Evolutionary conservation across 805 yeast species (phyloP).

Genomic region (Brettanomyces naardenensis): DNA sequence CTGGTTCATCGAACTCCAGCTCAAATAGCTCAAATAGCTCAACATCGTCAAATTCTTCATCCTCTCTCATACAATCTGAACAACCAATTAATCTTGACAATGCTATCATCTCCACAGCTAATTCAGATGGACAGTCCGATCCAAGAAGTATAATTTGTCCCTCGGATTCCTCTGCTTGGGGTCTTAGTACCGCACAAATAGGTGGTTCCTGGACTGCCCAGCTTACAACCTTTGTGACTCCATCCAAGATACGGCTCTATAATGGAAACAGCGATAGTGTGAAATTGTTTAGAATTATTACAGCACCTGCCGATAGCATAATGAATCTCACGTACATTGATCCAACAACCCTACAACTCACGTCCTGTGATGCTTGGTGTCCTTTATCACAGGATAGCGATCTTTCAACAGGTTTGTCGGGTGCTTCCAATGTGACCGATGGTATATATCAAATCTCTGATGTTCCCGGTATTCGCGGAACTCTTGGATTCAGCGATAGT

Average conservation of each 20-base stretch:
- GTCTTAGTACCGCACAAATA: constrained; percentile 32
- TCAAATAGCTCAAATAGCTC: constrained; percentile 31
- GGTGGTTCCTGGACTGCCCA: constrained; percentile 58
- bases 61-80: constrained; percentile 35
- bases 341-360: constrained; percentile 50
- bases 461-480: constrained; percentile 6
- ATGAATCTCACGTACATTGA: constrained; percentile 87
- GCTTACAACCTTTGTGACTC: constrained; percentile 48
- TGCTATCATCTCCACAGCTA: constrained; percentile 45
- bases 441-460: constrained; percentile 1
- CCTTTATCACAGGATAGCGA: constrained; percentile 46
- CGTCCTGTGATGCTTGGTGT: constrained; percentile 83
- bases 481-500: constrained; percentile 31
- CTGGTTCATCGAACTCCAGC: constrained; percentile 12
- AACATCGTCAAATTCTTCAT: constrained; percentile 9
- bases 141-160: constrained; percentile 52
- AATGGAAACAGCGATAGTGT: constrained; percentile 49
- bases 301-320: constrained; percentile 77
- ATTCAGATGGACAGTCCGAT: constrained; percentile 27
- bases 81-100: constrained; percentile 53
- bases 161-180: constrained; percentile 39
- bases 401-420: constrained; percentile 16
- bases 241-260: constrained; percentile 68
- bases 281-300: constrained; percentile 60
- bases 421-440: not conserved